Base-by-base conservation (phyloP, 331 rosid species). In the Cydonia oblonga region DNA sequence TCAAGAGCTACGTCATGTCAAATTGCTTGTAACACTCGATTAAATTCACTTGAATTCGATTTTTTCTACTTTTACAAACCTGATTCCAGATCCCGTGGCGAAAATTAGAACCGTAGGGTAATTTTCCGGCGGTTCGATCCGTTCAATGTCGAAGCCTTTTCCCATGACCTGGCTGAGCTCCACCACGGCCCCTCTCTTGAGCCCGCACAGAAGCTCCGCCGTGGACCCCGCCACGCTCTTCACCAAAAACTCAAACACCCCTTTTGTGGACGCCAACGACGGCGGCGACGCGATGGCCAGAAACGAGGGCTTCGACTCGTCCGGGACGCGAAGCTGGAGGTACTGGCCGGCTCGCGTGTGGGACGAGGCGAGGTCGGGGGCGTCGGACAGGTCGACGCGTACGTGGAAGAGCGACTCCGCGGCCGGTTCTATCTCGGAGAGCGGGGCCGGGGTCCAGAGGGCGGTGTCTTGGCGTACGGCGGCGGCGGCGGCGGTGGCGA, bases 201-300 rank as follows among this genome's bases (percentile, higher is more conserved):
- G 74, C n/a, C 89, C 82, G 72, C 96, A 95, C 4, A 95, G 80
- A 4, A 88, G 82, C 83, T 91, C 99, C 0, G 97, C 99, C 1
- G 89, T 89, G 62, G 99, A 95, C 16, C 96, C 97, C 6, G 76
- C 87, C 19, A 95, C 85, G 76, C 84, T 87, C 86, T 91, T 95
- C 75, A 95, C 99, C 63, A 95, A 75, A 22, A 95, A 91, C 83
- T 95, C 93, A 46, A 95, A 90, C 38, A 75, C 92, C 5, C 97
- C 96, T 32, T 80, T 78, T 25, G 76, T 56, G n/a, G 71, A 49
- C 0, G 90, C 86, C 32, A 85, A 82, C 64, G 79, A 79, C 12
- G 97, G 99, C 23, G 99, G 92, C 65, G 99, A 95, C 4, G 99
- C 99, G 20, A 95, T 91, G 5, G 99, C 97, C 4, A 91, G 83